Conservation (phyloP, 306 rosid genomes). For the Cucumis cinereus region DNA sequence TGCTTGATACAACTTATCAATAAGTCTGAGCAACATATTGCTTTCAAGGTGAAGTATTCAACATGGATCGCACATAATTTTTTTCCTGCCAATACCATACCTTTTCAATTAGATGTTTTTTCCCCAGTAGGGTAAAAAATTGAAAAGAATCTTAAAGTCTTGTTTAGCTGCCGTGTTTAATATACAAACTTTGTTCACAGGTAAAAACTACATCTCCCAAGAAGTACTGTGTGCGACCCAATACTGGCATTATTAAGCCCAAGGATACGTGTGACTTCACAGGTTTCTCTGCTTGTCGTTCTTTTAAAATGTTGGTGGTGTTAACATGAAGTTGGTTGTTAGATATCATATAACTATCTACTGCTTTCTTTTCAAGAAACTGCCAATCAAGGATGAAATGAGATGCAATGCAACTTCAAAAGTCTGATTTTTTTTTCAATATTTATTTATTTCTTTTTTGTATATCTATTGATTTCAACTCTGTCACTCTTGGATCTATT, state of each 20-base stretch:
- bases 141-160: background rate
- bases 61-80: background rate
- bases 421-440: background rate
- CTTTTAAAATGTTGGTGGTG: background rate
- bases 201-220: conserved; percentile 91
- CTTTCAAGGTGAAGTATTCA: conserved; percentile 58
- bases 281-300: conserved; percentile 31
- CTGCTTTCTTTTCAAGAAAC: background rate
- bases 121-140: background rate
- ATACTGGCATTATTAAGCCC: conserved; percentile 69
- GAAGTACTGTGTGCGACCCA: conserved; percentile 87
- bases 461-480: background rate
- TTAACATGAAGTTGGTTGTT: background rate
- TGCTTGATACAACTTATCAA: conserved; percentile 54
- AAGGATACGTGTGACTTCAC: conserved; percentile 53
- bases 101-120: background rate
- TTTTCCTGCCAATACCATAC: background rate
- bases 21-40: conserved; percentile 49
- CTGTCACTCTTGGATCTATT: conserved; percentile 18
- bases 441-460: background rate
- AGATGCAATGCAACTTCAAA: background rate
- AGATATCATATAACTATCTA: background rate
- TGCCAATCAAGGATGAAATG: background rate
- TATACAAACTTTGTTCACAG: conserved; percentile 24
- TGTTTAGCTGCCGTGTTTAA: background rate